Evolutionary conservation across 306 rosid genomes (phyloP).

Genomic region (Cotoneaster glaucophyllus): DNA sequence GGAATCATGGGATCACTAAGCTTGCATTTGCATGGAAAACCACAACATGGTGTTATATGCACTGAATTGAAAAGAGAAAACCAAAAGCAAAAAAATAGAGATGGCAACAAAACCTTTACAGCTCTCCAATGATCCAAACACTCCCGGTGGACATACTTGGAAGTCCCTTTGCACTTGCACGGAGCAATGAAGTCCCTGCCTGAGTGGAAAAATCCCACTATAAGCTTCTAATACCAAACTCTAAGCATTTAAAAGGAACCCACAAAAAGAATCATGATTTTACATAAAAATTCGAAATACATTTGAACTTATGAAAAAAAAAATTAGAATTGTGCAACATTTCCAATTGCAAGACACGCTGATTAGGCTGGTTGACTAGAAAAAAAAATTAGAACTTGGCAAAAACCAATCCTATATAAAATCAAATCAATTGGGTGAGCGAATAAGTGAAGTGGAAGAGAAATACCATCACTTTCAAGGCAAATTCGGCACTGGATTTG

Average conservation of each 20-base stretch:
- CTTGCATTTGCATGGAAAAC: not conserved
- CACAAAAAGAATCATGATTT: not conserved
- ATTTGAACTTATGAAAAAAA: not conserved
- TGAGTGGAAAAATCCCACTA: conserved; percentile 23
- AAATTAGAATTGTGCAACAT: not conserved
- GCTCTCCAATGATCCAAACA: conserved; percentile 99
- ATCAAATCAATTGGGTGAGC: not conserved
- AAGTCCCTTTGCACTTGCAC: conserved; percentile 92
- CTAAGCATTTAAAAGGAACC: not conserved
- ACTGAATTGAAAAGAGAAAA: not conserved
- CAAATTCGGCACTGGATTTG: conserved; percentile 99
- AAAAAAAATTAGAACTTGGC: not conserved
- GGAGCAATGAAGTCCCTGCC: conserved; percentile 99
- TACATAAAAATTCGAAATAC: not conserved
- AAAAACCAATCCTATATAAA: not conserved
- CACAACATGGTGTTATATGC: not conserved
- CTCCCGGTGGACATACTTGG: conserved; percentile 93
- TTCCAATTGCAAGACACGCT: not conserved
- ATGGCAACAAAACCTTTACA: conserved; percentile 48
- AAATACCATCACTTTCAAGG: conserved; percentile 89
- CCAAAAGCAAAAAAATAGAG: conserved; percentile 9
- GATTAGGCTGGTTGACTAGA: not conserved
- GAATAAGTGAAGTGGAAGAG: not conserved
- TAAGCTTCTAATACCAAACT: not conserved
- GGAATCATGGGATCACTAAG: not conserved